Evolutionary conservation across 1,139 yeast species (phyloP).

Genomic region (Suhomyces bokatorum): DNA sequence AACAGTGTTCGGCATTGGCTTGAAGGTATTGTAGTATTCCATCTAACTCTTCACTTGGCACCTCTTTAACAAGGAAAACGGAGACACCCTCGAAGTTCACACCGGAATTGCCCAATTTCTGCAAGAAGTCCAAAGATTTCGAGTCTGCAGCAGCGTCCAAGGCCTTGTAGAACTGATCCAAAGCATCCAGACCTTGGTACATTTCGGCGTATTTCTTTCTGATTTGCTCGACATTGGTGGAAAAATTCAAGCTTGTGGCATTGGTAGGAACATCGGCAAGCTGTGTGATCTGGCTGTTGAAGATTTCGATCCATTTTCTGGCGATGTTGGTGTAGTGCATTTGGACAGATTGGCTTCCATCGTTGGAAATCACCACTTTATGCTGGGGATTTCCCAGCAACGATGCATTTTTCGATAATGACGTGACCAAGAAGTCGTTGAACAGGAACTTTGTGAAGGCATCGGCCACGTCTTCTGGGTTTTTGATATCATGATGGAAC

Average conservation of each 20-base stretch:
- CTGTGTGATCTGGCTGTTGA: constrained; percentile 23
- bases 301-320: constrained; percentile 32
- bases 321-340: constrained; percentile 34
- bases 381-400: constrained; percentile 31
- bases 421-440: constrained; percentile 34
- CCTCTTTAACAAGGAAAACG: constrained; percentile 20
- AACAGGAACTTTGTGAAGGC: constrained; percentile 24
- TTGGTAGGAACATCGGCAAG: constrained; percentile 18
- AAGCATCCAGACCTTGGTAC: constrained; percentile 10
- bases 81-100: constrained; percentile 27
- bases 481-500: constrained; percentile 32
- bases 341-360: constrained; percentile 16
- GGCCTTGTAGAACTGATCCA: constrained; percentile 19
- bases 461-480: constrained; percentile 41
- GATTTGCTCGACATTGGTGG: constrained; percentile 5
- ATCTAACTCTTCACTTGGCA: constrained; percentile 11
- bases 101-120: constrained; percentile 4
- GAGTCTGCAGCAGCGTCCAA: constrained; percentile 16
- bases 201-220: neutral
- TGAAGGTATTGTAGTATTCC: constrained; percentile 21
- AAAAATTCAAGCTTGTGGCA: constrained; percentile 4
- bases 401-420: constrained; percentile 31
- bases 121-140: constrained; percentile 11
- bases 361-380: constrained; percentile 24
- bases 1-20: constrained; percentile 18